phyloP scores from a whole-genome alignment of 2,329 filamentous ascomycete species.

The Diaporthe velutina region DNA sequence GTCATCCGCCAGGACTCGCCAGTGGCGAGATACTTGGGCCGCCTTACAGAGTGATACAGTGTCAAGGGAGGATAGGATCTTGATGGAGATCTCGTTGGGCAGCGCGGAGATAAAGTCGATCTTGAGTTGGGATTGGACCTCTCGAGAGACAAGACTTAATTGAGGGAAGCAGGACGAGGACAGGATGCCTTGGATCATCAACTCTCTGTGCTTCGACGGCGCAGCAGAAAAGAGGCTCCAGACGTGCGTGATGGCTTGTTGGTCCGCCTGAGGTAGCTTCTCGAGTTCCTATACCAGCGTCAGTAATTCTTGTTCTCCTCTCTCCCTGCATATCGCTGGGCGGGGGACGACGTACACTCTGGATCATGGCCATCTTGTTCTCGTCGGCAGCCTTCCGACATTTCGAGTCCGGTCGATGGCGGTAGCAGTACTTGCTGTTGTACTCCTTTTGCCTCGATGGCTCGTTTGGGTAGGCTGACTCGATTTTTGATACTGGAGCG shows the following conservation, averaged over 20 bases:
- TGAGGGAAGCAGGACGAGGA: conserved; percentile 98
- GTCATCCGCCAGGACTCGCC: conserved; percentile 92
- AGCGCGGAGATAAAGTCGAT: conserved; percentile 95
- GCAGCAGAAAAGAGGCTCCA: conserved; percentile 98
- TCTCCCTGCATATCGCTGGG: conserved; percentile 26
- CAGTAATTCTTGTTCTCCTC: conserved; percentile 41
- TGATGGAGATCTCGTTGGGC: conserved; percentile 91
- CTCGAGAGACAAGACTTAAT: conserved; percentile 90
- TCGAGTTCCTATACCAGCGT: conserved; percentile 76
- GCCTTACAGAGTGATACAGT: conserved; percentile 96
- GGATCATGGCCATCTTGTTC: conserved; percentile 94
- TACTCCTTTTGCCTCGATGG: conserved; percentile 48
- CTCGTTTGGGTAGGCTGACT: conserved; percentile 55
- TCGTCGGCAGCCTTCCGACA: conserved; percentile 94
- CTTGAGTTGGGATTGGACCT: conserved; percentile 93
- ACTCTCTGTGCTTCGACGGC: conserved; percentile 90
- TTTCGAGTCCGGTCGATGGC: conserved; percentile 93
- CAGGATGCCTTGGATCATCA: conserved; percentile 97
- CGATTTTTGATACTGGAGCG: conserved; percentile 76
- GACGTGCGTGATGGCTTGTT: conserved; percentile 95
- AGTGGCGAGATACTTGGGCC: conserved; percentile 90
- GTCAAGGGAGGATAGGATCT: conserved; percentile 92
- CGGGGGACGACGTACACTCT: conserved; percentile 72
- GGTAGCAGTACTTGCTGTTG: conserved; percentile 95
- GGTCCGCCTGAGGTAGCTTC: conserved; percentile 83